Conservation (phyloP, 768 basidiomycete genomes). For the Boletus rubropictus region DNA sequence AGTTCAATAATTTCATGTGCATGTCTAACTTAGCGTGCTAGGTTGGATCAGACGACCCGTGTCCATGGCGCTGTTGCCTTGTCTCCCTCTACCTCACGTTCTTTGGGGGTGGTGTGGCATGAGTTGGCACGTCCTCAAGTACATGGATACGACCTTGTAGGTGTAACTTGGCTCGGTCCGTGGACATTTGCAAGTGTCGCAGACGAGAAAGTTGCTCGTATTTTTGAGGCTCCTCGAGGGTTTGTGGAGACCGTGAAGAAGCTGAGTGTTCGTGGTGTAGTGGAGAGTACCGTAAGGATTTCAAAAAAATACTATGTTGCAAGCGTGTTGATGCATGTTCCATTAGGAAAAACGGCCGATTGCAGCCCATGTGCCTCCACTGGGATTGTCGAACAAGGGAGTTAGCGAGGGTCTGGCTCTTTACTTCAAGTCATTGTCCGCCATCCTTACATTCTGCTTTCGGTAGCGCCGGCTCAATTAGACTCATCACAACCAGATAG, state of each 20-base stretch:
- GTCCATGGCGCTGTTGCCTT: conserved; percentile 61
- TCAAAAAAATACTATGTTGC: background rate
- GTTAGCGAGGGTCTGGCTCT: conserved; percentile 51
- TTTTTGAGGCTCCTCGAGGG: conserved; percentile 84
- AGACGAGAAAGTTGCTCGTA: conserved; percentile 91
- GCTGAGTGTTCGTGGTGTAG: conserved; percentile 44
- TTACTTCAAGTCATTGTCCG: background rate
- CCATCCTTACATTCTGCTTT: background rate
- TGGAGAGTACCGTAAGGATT: conserved; percentile 44
- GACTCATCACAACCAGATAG: conserved; percentile 20
- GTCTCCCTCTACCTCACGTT: conserved; percentile 3
- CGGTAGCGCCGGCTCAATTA: conserved; percentile 14
- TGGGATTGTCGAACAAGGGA: conserved; percentile 93
- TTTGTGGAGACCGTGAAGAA: conserved; percentile 64
- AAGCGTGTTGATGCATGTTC: conserved; percentile 4
- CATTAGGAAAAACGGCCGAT: conserved; percentile 57
- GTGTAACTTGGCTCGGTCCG: conserved; percentile 67
- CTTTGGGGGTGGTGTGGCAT: conserved; percentile 53
- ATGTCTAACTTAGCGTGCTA: conserved; percentile 26
- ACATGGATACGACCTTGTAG: conserved; percentile 91
- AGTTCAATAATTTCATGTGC: background rate
- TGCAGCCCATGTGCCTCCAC: conserved; percentile 86
- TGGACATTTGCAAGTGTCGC: conserved; percentile 85
- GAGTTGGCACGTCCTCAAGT: conserved; percentile 92
- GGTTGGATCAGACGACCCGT: conserved; percentile 88